Base-by-base conservation (phyloP, 306 rosid species). In the Mimosa bimucronata region DNA sequence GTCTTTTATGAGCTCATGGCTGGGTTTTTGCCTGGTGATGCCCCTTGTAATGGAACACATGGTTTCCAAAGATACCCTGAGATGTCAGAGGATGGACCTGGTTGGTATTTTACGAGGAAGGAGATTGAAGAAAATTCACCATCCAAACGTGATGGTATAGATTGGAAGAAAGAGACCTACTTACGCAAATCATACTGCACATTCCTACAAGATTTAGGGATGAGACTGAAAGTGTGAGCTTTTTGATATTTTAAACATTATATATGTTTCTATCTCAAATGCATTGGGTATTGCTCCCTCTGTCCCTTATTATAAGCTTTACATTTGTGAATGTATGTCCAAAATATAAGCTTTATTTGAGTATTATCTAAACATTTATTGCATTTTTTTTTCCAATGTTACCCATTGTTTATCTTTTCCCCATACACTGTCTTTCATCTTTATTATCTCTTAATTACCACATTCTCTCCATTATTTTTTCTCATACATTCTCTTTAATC, bases 221-320 rank as follows among this genome's bases (percentile, higher is more conserved):
- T 91, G 95, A 88, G 97, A 66, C 94, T 95, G 65, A 92, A 92
- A 92, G 97, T 95, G 98, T 95, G 80, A 95, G 98, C 87, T 45
- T 79, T 66, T 72, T 30, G 42, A n/a, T 58, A 55, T 76, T 42
- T 69, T 69, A 14, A 21, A 10, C 53, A 4, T 3, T 68, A 68
- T 40, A 23, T 25, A 6, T 13, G 9, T 23, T 12, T 70, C 57
- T 66, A 38, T 77, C 69, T 73, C 64, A 80, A 70, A 30, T 77
- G 80, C 64, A 38, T 21, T 60, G 40, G 28, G 29, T 29, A 48
- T 34, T 34, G 5, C 38, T 34, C 38, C 5, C 5, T 34, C 5
- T 34, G 38, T 34, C 38, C 38, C 38, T 34, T 34, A 34, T 34
- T 34, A 34, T 34, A 34, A 34, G 38, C 38, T 34, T 34, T 3